phyloP scores from a whole-genome alignment of 805 yeast genomes.

The Ogataea minuta region DNA sequence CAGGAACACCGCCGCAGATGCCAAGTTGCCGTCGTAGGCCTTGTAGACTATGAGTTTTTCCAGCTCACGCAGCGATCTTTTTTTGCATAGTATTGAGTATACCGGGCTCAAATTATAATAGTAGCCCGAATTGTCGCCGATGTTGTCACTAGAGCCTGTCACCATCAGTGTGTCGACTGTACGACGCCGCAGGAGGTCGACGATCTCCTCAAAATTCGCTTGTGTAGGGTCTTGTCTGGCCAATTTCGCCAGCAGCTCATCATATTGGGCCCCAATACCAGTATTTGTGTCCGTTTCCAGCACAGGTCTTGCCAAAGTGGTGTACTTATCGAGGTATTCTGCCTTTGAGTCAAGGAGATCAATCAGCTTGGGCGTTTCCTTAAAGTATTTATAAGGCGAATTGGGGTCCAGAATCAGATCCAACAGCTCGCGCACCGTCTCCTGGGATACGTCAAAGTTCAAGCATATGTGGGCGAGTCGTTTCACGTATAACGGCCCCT shows the following conservation, averaged over 20 bases:
- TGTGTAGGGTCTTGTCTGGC: constrained; percentile 3
- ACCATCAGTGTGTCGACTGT: constrained; percentile 19
- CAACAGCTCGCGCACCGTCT: constrained; percentile 8
- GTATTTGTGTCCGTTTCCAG: constrained; percentile 3
- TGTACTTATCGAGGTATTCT: constrained; percentile 10
- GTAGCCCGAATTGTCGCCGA: constrained; percentile 21
- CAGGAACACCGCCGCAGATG: constrained; percentile 13
- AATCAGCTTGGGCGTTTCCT: constrained; percentile 17
- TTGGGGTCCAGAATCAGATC: constrained; percentile 15
- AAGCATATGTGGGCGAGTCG: constrained; percentile 20
- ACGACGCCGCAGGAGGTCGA: constrained; percentile 12
- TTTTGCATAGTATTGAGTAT: constrained; percentile 14
- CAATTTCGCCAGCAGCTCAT: constrained; percentile 10
- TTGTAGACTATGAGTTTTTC: constrained; percentile 20
- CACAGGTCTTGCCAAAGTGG: constrained; percentile 6
- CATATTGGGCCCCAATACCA: constrained; percentile 6
- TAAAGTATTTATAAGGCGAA: constrained; percentile 17
- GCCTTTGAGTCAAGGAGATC: constrained; percentile 2
- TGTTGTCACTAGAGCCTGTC: constrained; percentile 19
- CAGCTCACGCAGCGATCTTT: constrained; percentile 18
- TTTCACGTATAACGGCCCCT: constrained; percentile 22
- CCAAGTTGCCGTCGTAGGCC: constrained; percentile 20
- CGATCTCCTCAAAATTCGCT: constrained; percentile 14
- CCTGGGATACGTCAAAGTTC: constrained; percentile 12
- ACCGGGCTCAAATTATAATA: constrained; percentile 22